Conservation (phyloP, 2,329 filamentous ascomycete species). For the Botrytis galanthina region DNA sequence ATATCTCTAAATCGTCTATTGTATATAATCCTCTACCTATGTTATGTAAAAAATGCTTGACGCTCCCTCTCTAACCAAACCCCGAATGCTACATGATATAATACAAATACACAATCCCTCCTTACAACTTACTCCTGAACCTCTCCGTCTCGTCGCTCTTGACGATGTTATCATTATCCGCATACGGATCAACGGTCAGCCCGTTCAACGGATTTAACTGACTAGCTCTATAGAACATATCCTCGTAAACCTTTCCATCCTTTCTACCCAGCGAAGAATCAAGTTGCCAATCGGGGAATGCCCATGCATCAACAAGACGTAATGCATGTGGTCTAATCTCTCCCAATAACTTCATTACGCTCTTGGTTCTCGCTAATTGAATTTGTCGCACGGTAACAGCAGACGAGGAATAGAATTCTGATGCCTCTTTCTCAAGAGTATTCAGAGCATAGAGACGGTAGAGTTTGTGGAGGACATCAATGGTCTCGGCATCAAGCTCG, state of each 20-base stretch:
- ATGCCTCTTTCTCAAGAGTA: slow-evolving; percentile 66
- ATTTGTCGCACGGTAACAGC: slow-evolving; percentile 73
- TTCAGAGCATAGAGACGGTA: slow-evolving; percentile 65
- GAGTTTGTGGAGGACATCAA: slow-evolving; percentile 60
- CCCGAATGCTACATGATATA: background rate
- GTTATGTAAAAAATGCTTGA: background rate
- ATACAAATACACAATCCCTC: background rate
- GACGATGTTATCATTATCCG: slow-evolving; percentile 58
- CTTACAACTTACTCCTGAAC: slow-evolving; percentile 51
- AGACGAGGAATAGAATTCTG: slow-evolving; percentile 69
- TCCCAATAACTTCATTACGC: slow-evolving; percentile 66
- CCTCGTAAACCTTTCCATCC: slow-evolving; percentile 75
- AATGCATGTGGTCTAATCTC: slow-evolving; percentile 73
- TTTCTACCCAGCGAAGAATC: slow-evolving; percentile 67
- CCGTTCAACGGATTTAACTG: slow-evolving; percentile 72
- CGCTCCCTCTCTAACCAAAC: background rate
- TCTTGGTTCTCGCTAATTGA: slow-evolving; percentile 62
- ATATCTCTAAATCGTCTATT: background rate
- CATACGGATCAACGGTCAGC: slow-evolving; percentile 70
- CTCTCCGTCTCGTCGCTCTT: slow-evolving; percentile 53
- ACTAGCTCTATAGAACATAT: slow-evolving; percentile 70
- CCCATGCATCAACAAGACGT: slow-evolving; percentile 69
- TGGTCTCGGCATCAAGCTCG: slow-evolving; percentile 56
- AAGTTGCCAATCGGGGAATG: slow-evolving; percentile 75
- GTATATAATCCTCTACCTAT: background rate